phyloP scores from a whole-genome alignment of 2,329 filamentous ascomycete species.

The Clonostachys rosea region DNA sequence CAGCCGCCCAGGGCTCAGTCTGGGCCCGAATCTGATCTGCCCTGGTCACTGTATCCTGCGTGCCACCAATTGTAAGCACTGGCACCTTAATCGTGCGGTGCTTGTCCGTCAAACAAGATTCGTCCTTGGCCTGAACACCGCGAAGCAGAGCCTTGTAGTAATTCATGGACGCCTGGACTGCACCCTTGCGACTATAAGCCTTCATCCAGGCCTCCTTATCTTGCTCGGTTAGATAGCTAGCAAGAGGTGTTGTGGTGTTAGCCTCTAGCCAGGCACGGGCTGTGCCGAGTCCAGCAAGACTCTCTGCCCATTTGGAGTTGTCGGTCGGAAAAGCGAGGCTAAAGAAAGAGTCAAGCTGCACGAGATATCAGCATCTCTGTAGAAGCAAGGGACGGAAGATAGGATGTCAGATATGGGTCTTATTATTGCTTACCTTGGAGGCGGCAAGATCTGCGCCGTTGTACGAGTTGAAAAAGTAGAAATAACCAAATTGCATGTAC shows the following conservation, averaged over 20 bases:
- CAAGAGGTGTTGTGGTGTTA: constrained; percentile 3
- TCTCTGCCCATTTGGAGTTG: constrained; percentile 2
- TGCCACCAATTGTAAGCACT: constrained; percentile 8
- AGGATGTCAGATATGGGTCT: background rate
- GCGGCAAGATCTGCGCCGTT: background rate
- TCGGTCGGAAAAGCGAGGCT: constrained; percentile 7
- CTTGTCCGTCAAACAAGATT: constrained; percentile 6
- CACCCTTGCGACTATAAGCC: constrained; percentile 3
- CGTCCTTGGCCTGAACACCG: constrained; percentile 6
- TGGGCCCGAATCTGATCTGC: constrained; percentile 4
- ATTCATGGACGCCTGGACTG: constrained; percentile 6
- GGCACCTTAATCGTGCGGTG: constrained; percentile 10
- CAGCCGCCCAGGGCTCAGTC: constrained; percentile 4
- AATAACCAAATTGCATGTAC: background rate
- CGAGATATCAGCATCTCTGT: too few relatives aligned
- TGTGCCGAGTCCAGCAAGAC: constrained; percentile 5
- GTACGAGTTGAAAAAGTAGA: background rate
- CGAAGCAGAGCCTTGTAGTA: constrained; percentile 10
- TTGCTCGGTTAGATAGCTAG: constrained; percentile 3
- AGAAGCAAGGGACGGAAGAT: too few relatives aligned
- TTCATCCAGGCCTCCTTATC: constrained; percentile 6
- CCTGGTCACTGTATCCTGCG: constrained; percentile 6
- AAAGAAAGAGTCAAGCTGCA: constrained; percentile 11
- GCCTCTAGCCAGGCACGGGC: constrained; percentile 7
- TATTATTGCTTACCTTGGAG: background rate